Percentiles rank a stretch among this genome's conserved stretches.
These are phyloP conservation scores for Xanthoceras sorbifolium DNA, from an alignment of 345 rosid genomes.

Conservation along the genomic window DNA sequence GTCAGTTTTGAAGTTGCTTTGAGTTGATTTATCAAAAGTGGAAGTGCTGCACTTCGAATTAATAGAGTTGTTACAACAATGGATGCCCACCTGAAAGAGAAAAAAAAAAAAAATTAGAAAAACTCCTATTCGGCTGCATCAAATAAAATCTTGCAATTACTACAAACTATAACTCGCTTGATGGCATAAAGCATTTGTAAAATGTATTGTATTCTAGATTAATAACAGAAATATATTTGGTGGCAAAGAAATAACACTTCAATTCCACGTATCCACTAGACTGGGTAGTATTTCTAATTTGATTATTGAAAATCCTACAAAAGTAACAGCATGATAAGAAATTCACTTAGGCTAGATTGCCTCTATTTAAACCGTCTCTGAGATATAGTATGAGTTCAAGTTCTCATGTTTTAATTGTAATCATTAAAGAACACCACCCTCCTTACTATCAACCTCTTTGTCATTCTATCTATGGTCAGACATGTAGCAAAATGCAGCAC, in stretches of 20 bases:
- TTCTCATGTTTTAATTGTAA: too few relatives aligned
- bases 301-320: too few relatives aligned
- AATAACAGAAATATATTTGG: too few relatives aligned
- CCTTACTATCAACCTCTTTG: not conserved
- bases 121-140: not conserved
- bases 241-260: too few relatives aligned
- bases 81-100: constrained; percentile 78
- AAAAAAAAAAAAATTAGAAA: not conserved
- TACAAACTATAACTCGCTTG: not conserved
- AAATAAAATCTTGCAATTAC: not conserved
- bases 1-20: constrained; percentile 72
- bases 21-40: constrained; percentile 74
- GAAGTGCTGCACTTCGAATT: constrained; percentile 65
- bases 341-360: too few relatives aligned
- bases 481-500: not conserved
- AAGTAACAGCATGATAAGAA: too few relatives aligned
- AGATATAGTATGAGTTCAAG: too few relatives aligned
- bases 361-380: too few relatives aligned
- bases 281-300: too few relatives aligned
- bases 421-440: not conserved
- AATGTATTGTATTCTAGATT: not conserved
- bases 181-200: not conserved
- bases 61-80: constrained; percentile 66
- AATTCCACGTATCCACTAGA: too few relatives aligned
- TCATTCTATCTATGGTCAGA: not conserved